These are phyloP conservation scores for Martiniozyma abietophila DNA, from an alignment of 805 yeast species.

Conservation along the genomic window DNA sequence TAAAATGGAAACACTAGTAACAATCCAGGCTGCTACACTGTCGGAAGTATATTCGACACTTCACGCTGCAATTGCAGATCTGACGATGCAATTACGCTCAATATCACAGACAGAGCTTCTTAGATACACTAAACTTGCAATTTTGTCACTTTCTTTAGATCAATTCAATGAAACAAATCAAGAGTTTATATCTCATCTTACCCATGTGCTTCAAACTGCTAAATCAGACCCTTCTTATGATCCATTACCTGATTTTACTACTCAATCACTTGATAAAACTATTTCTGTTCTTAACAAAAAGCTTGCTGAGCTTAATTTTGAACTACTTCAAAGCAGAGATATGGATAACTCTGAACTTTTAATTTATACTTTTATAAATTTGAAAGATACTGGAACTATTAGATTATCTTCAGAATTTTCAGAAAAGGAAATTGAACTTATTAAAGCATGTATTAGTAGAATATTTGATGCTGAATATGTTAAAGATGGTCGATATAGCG, in stretches of 20 bases:
- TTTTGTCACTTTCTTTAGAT: constrained; percentile 1
- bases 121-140: constrained; percentile 5
- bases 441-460: constrained; percentile 36
- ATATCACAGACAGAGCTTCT: constrained; percentile 6
- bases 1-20: no score
- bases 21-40: no score
- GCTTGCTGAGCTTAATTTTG: constrained; percentile 32
- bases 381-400: constrained; percentile 30
- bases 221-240: constrained; percentile 4
- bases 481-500: constrained; percentile 4
- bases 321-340: constrained; percentile 26
- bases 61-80: constrained; percentile 14
- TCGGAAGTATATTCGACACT: constrained; percentile 4
- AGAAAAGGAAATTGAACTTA: constrained; percentile 33
- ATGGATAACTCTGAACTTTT: constrained; percentile 25
- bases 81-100: constrained; percentile 11
- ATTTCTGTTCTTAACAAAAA: constrained; percentile 20
- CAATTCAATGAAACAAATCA: not conserved
- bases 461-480: constrained; percentile 23
- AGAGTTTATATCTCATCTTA: not conserved
- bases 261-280: constrained; percentile 7
- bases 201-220: not conserved
- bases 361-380: constrained; percentile 33
- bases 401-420: constrained; percentile 27
- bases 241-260: constrained; percentile 3